Evolutionary conservation across 2,329 filamentous ascomycete species (phyloP), one percentile per base, ranked within the genome.

Genomic region (Triangularia setosa): DNA sequence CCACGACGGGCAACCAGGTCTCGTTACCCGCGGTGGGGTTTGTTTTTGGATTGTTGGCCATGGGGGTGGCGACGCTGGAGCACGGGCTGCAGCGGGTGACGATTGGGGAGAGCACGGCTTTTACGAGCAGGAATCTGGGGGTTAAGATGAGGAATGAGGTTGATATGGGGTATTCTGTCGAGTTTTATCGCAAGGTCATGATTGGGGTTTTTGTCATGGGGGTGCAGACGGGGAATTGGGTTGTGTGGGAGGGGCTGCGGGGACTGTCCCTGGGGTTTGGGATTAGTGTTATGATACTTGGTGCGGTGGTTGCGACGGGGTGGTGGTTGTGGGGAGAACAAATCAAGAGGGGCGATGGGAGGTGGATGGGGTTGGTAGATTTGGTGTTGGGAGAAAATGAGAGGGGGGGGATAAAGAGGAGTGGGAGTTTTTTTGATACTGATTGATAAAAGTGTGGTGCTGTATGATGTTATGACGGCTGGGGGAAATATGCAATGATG

Each of bases 131-230:
- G 5, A 83, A 78, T 70, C 74, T 83, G 24, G 74, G 74, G n/a
- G 73, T 79, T 12, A 77, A 78, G 24, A 75, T 82, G 60, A 78
- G 81, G 28, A 81, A 77, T 68, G 79, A 78, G 16, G 76, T 76
- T 14, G 81, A 84, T 67, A 84, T 85, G 82, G 73, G 77, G 25
- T 78, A 75, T 3, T 79, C 75, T 28, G 75, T 83, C 2, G 65
- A 73, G 1, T 75, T 78, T 40, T 77, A 80, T 73, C 76, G 80
- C 23, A 75, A 73, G 12, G 56, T 83, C 16, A 69, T 76, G 4
- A 75, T 77, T 0, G 83, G 81, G 5, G 71, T 77, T 2, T 80
- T 83, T 58, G 75, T 81, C 16, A 76, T 82, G 14, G 79, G 74
- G 21, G 62, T 80, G 16, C 80, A 82, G 12, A 73, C 73, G 35